Base-by-base conservation (phyloP, 768 basidiomycete species). In the Boletus coccyginus region DNA sequence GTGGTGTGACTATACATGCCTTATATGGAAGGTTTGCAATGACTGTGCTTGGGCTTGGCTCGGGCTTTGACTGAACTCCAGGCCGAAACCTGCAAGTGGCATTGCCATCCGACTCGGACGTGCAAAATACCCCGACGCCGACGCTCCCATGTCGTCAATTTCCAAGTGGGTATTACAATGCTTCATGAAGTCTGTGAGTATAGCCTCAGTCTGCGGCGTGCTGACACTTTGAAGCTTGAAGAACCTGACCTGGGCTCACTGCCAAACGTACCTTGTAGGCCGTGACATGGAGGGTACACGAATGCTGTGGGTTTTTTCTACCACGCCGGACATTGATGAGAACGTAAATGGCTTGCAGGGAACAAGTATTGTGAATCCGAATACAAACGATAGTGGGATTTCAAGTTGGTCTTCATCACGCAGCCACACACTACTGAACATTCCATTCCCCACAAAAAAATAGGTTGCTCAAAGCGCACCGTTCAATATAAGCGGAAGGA, bases 311-410 rank as follows among this genome's bases (percentile, higher is more conserved):
- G 12, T 9, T 11, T 11, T 29, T 2, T 12, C 24, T 27, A 21
- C 41, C n/a, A 7, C 9, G 21, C 27, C 55, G 4, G 46, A 46
- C 27, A 16, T 38, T 46, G 45, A 55, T 42, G 46, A 44, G 48
- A 43, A 13, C 5, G 27, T 27, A 27, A 27, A 27, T 33, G 16
- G 46, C 42, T 47, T 48, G 33, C 52, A 87, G 86, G 86, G 40
- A 88, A 88, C 57, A 78, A 64, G 45, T 88, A 80, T 58, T 86
- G 76, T 63, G 86, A 86, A 61, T 56, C 76, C 79, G 12, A 75
- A 70, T 49, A 55, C 74, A 17, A 68, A 73, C 17, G 66, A 70
- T 52, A 79, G 82, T 80, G 59, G n/a, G n/a, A n/a, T n/a, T n/a
- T n/a, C 24, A 50, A 11, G 27, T 7, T 11, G 16, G 8, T 39